These are phyloP conservation scores for Aspergillus carlsbadensis DNA, from an alignment of 495 filamentous ascomycete species.

Conservation along the genomic window DNA sequence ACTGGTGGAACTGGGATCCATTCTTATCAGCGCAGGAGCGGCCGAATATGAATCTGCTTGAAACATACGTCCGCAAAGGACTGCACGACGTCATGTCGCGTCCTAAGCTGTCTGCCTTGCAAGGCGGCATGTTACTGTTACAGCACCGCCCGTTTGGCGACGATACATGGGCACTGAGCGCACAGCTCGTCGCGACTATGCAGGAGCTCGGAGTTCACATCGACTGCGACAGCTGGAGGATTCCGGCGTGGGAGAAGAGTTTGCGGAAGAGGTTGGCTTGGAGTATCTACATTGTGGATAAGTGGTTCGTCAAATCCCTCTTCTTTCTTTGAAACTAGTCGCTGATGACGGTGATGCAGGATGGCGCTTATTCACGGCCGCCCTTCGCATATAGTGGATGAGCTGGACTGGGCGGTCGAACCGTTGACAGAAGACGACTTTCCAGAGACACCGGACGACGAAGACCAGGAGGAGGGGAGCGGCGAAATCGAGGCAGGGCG, in stretches of 20 bases:
- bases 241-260: conserved; percentile 6
- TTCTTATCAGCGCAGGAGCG: conserved; percentile 1
- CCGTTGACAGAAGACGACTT: conserved; percentile 2
- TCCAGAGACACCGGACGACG: conserved; percentile 3
- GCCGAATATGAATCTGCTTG: background rate
- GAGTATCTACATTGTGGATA: conserved; percentile 5
- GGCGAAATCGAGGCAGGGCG: conserved; percentile 4
- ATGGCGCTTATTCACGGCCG: conserved; percentile 2
- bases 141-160: background rate
- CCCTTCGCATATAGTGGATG: conserved; percentile 5
- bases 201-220: conserved; percentile 3
- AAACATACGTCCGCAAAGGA: background rate
- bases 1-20: conserved; percentile 6
- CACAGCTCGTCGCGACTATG: conserved; percentile 1
- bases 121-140: conserved; percentile 1
- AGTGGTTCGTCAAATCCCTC: conserved; percentile 1
- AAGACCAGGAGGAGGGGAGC: conserved; percentile 4
- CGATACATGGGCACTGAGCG: conserved; percentile 3
- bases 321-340: background rate
- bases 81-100: conserved; percentile 4
- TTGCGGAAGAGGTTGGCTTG: conserved; percentile 2
- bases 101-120: background rate
- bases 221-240: conserved; percentile 2
- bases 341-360: background rate
- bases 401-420: conserved; percentile 5